These are phyloP conservation scores for Ganoderma meredithae DNA, from an alignment of 1,284 basidiomycete genomes.

Conservation along the genomic window DNA sequence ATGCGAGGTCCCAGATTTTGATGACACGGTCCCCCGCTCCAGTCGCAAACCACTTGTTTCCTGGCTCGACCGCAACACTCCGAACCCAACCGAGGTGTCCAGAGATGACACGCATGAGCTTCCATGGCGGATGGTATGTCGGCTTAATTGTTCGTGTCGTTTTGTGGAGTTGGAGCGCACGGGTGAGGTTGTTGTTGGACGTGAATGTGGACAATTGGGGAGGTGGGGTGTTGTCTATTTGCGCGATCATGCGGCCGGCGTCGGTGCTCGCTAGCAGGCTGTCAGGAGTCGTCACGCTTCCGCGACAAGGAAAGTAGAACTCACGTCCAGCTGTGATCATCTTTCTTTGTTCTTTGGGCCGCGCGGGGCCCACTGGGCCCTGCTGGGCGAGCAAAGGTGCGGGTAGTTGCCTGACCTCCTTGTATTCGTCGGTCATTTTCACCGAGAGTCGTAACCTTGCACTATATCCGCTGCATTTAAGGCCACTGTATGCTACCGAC, in stretches of 20 bases:
- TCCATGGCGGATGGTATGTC: slow-evolving; percentile 95
- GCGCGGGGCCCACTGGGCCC: slow-evolving; percentile 78
- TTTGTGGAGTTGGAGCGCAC: slow-evolving; percentile 90
- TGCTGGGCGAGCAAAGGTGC: slow-evolving; percentile 84
- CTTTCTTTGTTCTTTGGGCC: slow-evolving; percentile 69
- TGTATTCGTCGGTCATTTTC: slow-evolving; percentile 89
- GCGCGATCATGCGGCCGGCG: slow-evolving; percentile 68
- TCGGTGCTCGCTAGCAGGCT: slow-evolving; percentile 50
- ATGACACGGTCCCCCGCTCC: slow-evolving; percentile 98
- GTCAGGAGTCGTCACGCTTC: background rate
- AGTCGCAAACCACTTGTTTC: slow-evolving; percentile 98
- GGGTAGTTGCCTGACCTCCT: slow-evolving; percentile 87
- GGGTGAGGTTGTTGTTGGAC: slow-evolving; percentile 73
- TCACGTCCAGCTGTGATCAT: slow-evolving; percentile 77
- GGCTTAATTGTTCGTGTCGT: slow-evolving; percentile 93
- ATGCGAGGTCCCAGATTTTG: slow-evolving; percentile 99
- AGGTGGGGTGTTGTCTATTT: slow-evolving; percentile 73
- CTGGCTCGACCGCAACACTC: slow-evolving; percentile 94
- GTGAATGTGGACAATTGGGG: slow-evolving; percentile 71
- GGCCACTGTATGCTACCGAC: background rate
- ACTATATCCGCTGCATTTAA: slow-evolving; percentile 45
- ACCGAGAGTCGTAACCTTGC: slow-evolving; percentile 71
- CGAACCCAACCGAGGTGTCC: slow-evolving; percentile 99
- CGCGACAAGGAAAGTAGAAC: slow-evolving; percentile 37
- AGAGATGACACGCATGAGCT: slow-evolving; percentile 95